Evolutionary conservation across 306 rosid species (phyloP).

Genomic region (Dalbergia cultrata): DNA sequence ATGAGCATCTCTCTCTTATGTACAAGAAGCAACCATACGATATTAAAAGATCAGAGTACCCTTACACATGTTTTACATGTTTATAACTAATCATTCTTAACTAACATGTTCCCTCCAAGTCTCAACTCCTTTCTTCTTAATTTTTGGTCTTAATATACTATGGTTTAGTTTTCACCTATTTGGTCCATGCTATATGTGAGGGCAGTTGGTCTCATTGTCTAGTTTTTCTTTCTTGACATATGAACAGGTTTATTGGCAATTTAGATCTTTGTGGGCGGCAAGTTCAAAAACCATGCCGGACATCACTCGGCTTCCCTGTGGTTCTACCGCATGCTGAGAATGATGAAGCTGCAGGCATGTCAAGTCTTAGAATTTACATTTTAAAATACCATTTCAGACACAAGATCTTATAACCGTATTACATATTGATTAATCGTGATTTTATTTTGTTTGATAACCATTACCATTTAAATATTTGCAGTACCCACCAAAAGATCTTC

Average conservation of each 20-base stretch:
- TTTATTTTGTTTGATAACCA: conserved; percentile 34
- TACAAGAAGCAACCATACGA: too few species aligned
- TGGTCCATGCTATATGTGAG: background rate
- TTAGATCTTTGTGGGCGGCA: conserved; percentile 95
- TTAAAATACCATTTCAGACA: background rate
- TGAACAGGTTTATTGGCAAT: conserved; percentile 80
- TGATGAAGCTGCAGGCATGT: conserved; percentile 87
- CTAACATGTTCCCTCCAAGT: background rate
- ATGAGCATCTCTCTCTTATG: too few species aligned
- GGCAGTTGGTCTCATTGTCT: conserved; percentile 27
- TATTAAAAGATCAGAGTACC: background rate
- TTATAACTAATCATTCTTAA: background rate
- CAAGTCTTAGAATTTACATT: background rate
- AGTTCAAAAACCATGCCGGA: conserved; percentile 81
- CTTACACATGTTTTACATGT: background rate
- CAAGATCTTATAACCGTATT: background rate
- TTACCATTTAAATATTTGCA: conserved; percentile 48
- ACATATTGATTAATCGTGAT: background rate
- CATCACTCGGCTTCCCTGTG: conserved; percentile 97
- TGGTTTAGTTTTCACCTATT: background rate
- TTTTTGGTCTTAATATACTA: background rate
- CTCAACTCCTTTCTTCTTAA: background rate
- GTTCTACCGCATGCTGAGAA: conserved; percentile 90
- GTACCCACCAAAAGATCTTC: conserved; percentile 78
- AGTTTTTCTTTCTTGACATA: conserved; percentile 16